A percentile compares a stretch with the other conserved stretches of the same genome.
Conservation (phyloP, 371 early-diverging fungal species). For the Zychaea mexicana region DNA sequence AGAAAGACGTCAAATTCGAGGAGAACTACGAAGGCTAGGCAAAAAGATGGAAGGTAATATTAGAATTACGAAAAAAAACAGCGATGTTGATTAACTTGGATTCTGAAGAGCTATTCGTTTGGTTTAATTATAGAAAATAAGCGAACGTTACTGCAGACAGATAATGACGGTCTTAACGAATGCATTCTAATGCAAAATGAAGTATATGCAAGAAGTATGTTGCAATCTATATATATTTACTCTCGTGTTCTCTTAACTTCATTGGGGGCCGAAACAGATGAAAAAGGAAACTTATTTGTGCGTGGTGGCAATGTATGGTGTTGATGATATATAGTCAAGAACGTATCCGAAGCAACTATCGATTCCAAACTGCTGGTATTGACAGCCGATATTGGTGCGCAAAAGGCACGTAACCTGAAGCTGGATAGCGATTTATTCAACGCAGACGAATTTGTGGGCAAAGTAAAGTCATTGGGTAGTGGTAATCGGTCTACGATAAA, state of each 20-base stretch:
- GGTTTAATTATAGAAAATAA: conserved; percentile 30
- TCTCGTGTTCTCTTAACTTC: background rate
- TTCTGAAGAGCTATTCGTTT: background rate
- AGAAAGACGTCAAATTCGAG: conserved; percentile 52
- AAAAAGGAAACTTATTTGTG: no score
- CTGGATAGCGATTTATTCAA: conserved; percentile 73
- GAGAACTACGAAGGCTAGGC: conserved; percentile 53
- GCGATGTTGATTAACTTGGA: no score
- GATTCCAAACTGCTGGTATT: conserved; percentile 78
- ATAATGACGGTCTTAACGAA: conserved; percentile 43
- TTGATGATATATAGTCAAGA: conserved; percentile 47
- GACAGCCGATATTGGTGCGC: conserved; percentile 75
- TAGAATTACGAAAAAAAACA: background rate
- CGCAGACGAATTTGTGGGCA: conserved; percentile 70
- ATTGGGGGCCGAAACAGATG: no score
- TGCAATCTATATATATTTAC: background rate
- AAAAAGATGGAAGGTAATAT: conserved; percentile 48
- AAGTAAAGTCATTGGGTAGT: conserved; percentile 56
- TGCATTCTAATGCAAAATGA: conserved; percentile 59
- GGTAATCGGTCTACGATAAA: conserved; percentile 26
- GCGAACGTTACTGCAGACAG: conserved; percentile 55
- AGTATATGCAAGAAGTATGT: conserved; percentile 51
- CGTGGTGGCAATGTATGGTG: no score
- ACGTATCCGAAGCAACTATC: conserved; percentile 86
- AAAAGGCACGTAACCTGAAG: conserved; percentile 76